Evolutionary conservation across 371 early-diverging fungal species (phyloP).

Genomic region (Chytridium lagenaria): DNA sequence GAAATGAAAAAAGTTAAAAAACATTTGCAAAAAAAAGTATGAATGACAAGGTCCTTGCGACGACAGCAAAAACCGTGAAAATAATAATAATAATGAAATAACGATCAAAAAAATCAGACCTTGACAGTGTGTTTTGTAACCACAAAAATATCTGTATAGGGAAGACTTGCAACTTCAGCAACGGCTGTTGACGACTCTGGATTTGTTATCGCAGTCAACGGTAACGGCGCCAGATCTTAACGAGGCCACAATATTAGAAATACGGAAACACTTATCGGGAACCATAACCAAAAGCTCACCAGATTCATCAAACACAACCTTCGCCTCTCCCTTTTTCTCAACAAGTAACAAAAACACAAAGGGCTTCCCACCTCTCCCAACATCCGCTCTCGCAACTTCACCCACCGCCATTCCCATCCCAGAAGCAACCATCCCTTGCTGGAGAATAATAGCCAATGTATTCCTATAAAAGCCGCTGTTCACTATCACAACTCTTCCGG

Average conservation of each 20-base stretch:
- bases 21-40: no score
- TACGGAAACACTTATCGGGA: not conserved
- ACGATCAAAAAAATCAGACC: constrained; percentile 21
- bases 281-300: constrained; percentile 11
- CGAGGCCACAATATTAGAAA: constrained; percentile 7
- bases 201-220: constrained; percentile 65
- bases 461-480: constrained; percentile 73
- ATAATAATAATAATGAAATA: constrained; percentile 20
- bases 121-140: constrained; percentile 60
- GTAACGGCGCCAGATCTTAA: constrained; percentile 60
- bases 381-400: constrained; percentile 8
- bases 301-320: constrained; percentile 15
- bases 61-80: no score
- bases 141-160: constrained; percentile 68
- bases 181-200: constrained; percentile 55
- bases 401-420: not conserved
- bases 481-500: constrained; percentile 77
- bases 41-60: no score
- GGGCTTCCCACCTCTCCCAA: constrained; percentile 26
- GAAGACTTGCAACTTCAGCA: constrained; percentile 60
- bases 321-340: constrained; percentile 18
- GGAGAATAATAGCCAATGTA: constrained; percentile 70
- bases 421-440: constrained; percentile 47
- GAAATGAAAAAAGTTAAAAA: not conserved
- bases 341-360: constrained; percentile 32